These are phyloP conservation scores for Juglanconis juglandina DNA, from an alignment of 2,329 filamentous ascomycete species.

Conservation along the genomic window DNA sequence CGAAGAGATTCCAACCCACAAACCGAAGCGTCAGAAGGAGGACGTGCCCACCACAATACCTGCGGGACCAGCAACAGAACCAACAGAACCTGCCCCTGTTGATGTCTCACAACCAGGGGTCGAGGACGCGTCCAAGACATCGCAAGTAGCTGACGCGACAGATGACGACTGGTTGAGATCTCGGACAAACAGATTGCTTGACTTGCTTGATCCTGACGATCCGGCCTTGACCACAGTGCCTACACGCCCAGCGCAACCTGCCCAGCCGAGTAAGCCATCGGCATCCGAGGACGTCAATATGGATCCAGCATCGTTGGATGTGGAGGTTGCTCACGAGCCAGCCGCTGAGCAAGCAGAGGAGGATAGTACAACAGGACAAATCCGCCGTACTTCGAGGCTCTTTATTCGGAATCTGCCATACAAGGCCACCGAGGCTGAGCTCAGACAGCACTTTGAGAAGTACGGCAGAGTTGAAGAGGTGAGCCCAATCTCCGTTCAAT, in stretches of 20 bases:
- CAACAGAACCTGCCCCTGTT: slow-evolving; percentile 9
- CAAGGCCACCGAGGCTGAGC: slow-evolving; percentile 70
- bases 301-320: slow-evolving; percentile 18
- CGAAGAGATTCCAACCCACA: slow-evolving; percentile 58
- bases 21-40: slow-evolving; percentile 39
- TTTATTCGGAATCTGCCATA: slow-evolving; percentile 91
- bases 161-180: slow-evolving; percentile 92
- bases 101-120: neutral
- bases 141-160: slow-evolving; percentile 43
- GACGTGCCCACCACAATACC: slow-evolving; percentile 16
- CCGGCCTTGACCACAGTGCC: slow-evolving; percentile 21
- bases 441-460: slow-evolving; percentile 66
- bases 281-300: slow-evolving; percentile 14
- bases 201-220: slow-evolving; percentile 75
- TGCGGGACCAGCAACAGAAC: slow-evolving; percentile 3
- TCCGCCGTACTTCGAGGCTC: slow-evolving; percentile 70
- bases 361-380: slow-evolving; percentile 51
- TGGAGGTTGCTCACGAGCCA: slow-evolving; percentile 18
- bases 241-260: slow-evolving; percentile 20
- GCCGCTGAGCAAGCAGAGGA: slow-evolving; percentile 30
- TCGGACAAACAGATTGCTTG: slow-evolving; percentile 80
- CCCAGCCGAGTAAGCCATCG: slow-evolving; percentile 16
- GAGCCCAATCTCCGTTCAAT: slow-evolving; percentile 41
- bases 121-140: slow-evolving; percentile 2
- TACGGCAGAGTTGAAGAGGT: slow-evolving; percentile 86